Conservation (phyloP, 106 monocot genomes). For the Iris macrosiphon region DNA sequence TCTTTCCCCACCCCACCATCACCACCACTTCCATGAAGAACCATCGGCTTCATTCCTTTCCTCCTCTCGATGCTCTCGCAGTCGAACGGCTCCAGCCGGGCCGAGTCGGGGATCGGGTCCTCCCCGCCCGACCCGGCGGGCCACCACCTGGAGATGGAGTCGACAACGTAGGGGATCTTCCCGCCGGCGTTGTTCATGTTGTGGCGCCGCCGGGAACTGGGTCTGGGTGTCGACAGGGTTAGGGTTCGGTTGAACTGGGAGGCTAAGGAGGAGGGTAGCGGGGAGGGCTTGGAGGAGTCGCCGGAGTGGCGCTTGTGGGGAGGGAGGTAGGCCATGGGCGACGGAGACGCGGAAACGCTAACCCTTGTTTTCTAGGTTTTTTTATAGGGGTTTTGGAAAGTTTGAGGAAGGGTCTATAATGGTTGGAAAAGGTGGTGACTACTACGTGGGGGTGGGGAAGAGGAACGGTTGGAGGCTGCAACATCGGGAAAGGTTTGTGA, state of each 20-base stretch:
- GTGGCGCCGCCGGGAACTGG: background rate
- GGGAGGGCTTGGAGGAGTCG: background rate
- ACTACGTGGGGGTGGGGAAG: no score
- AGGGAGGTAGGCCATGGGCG: conserved; percentile 29
- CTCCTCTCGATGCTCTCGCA: conserved; percentile 30
- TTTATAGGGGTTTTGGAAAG: no score
- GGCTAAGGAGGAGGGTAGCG: conserved; percentile 6
- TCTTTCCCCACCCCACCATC: background rate
- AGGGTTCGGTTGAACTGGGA: conserved; percentile 8
- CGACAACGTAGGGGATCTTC: conserved; percentile 19
- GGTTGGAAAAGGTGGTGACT: no score
- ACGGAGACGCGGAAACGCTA: background rate
- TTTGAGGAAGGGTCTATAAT: no score
- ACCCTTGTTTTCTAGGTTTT: no score
- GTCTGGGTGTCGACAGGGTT: background rate
- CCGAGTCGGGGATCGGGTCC: background rate
- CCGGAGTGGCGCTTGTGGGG: conserved; percentile 39
- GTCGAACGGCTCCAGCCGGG: conserved; percentile 25
- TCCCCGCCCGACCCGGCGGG: background rate
- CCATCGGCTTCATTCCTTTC: conserved; percentile 23
- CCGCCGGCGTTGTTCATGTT: background rate
- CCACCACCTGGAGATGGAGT: conserved; percentile 19
- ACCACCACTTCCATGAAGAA: background rate
- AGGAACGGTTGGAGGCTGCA: no score
- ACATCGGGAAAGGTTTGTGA: no score